Percentiles rank a stretch among this genome's conserved stretches.
These are phyloP conservation scores for Setaria viridis DNA, from an alignment of 202 grass and related monocot species.

Conservation along the genomic window DNA sequence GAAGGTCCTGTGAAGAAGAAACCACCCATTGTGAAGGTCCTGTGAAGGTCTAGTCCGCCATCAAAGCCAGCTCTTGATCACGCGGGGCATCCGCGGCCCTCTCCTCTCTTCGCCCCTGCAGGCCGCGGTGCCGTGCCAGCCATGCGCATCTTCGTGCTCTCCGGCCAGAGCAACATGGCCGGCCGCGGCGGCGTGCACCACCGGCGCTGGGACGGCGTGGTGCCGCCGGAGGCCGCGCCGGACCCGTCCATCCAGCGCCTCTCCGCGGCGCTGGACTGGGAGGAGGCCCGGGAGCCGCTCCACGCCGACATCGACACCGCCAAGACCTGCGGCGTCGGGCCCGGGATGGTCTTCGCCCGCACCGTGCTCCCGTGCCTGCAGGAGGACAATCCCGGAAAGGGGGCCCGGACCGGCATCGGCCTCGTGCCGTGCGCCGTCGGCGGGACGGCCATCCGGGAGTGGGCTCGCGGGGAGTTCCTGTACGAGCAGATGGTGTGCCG, in stretches of 20 bases:
- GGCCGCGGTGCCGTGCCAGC: not conserved
- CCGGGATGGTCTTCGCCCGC: constrained; percentile 77
- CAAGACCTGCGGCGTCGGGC: constrained; percentile 75
- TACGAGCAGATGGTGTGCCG: constrained; percentile 78
- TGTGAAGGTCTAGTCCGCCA: no score
- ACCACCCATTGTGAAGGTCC: no score
- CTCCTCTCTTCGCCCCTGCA: no score
- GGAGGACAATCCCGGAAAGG: not conserved
- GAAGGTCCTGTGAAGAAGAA: no score
- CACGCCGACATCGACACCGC: constrained; percentile 78
- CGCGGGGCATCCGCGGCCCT: not conserved
- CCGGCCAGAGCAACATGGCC: constrained; percentile 96
- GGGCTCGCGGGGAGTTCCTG: constrained; percentile 62
- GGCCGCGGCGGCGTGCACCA: constrained; percentile 75
- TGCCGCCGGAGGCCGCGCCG: constrained; percentile 64
- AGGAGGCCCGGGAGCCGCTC: constrained; percentile 69
- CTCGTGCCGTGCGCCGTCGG: constrained; percentile 86
- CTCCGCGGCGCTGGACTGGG: constrained; percentile 59
- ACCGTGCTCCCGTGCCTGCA: constrained; percentile 35
- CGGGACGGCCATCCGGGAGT: constrained; percentile 81
- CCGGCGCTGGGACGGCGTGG: constrained; percentile 70
- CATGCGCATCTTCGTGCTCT: constrained; percentile 80
- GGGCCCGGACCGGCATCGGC: constrained; percentile 32
- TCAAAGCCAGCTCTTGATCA: no score
- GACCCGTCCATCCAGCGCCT: constrained; percentile 65